A percentile compares a stretch with the other conserved stretches of the same genome.
phyloP scores from a whole-genome alignment of 2,329 filamentous ascomycete genomes.

The Verticillium alfalfae region DNA sequence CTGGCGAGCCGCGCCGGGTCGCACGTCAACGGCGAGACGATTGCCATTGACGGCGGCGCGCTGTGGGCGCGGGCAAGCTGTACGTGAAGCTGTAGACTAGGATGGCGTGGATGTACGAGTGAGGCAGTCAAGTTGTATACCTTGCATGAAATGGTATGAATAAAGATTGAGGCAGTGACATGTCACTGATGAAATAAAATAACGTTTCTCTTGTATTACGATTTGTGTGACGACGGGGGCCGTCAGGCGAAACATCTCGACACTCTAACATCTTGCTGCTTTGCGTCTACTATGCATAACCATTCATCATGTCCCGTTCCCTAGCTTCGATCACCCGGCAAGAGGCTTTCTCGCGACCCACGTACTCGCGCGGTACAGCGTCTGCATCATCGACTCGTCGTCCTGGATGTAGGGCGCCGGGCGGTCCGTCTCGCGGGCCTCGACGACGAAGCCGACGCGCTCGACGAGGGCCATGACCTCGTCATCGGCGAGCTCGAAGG shows the following conservation, averaged over 20 bases:
- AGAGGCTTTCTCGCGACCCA: constrained; percentile 77
- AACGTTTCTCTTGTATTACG: no score
- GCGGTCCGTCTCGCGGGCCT: constrained; percentile 53
- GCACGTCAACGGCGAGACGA: constrained; percentile 66
- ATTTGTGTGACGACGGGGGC: no score
- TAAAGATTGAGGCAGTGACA: no score
- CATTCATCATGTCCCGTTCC: background rate
- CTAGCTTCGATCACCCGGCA: background rate
- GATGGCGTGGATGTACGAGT: background rate
- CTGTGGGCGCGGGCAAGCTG: constrained; percentile 45
- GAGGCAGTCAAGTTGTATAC: no score
- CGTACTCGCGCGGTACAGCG: constrained; percentile 70
- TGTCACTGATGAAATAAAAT: no score
- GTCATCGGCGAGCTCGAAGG: constrained; percentile 83
- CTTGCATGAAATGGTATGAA: no score
- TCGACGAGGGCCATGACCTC: constrained; percentile 76
- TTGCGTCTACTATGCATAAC: no score
- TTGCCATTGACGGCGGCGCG: constrained; percentile 67
- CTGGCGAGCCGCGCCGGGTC: constrained; percentile 60
- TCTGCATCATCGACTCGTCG: constrained; percentile 76
- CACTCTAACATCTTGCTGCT: no score
- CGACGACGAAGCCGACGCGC: constrained; percentile 70
- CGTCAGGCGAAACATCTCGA: no score
- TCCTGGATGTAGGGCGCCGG: constrained; percentile 85
- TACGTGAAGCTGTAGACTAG: constrained; percentile 36